These are phyloP conservation scores for Populus hybrid DNA, from an alignment of 441 rosid species.

Conservation along the genomic window DNA sequence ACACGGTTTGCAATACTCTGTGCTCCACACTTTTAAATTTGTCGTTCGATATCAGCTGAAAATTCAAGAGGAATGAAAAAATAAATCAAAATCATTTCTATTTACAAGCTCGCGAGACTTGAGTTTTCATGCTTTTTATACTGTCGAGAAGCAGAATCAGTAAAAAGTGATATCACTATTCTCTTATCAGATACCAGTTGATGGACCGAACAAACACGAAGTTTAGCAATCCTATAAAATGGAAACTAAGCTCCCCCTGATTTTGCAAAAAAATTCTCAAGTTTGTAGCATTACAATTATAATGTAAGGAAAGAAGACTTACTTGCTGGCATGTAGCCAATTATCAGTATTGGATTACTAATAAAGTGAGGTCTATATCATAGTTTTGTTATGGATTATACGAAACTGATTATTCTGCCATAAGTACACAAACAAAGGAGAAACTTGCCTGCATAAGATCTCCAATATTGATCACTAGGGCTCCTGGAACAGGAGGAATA, in stretches of 20 bases:
- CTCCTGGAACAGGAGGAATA: slow-evolving; percentile 42
- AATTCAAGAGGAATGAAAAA: background rate
- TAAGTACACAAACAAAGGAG: background rate
- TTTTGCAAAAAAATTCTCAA: background rate
- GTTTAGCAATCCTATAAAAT: background rate
- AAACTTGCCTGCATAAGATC: slow-evolving; percentile 48
- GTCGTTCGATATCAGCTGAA: slow-evolving; percentile 52
- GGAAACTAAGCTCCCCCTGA: background rate
- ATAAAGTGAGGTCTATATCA: no score
- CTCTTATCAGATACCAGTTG: background rate
- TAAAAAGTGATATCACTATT: background rate
- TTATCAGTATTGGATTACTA: no score
- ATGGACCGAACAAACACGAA: background rate
- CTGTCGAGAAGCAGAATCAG: background rate
- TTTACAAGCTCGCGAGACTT: background rate
- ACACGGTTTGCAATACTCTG: slow-evolving; percentile 42
- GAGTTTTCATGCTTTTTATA: background rate
- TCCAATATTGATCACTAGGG: slow-evolving; percentile 49
- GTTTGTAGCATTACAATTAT: background rate
- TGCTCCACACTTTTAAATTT: slow-evolving; percentile 54
- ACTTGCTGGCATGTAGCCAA: background rate
- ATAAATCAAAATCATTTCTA: background rate
- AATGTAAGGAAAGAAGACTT: background rate
- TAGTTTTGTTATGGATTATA: no score
- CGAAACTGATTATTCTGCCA: background rate